phyloP scores from a whole-genome alignment of 2,329 filamentous ascomycete genomes.

The Aspergillus pseudonomiae region DNA sequence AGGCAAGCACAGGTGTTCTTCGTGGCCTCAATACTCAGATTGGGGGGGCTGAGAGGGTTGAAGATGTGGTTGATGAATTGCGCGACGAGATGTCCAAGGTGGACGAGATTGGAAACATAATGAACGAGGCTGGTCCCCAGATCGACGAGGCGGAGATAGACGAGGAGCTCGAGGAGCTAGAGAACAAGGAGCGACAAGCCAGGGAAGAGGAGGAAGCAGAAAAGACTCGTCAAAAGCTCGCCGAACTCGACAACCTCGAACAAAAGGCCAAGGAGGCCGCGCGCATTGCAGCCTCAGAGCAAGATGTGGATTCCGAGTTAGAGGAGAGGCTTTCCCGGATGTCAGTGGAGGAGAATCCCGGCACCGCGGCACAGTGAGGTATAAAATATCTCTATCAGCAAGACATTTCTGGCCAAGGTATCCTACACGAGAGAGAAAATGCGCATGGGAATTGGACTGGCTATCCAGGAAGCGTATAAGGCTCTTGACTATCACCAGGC shows the following conservation, averaged over 20 bases:
- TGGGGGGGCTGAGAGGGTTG: conserved; percentile 75
- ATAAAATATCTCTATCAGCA: neutral
- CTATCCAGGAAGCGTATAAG: conserved; percentile 9
- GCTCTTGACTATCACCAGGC: conserved; percentile 13
- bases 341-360: conserved; percentile 41
- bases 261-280: conserved; percentile 47
- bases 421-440: neutral
- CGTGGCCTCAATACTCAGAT: conserved; percentile 73
- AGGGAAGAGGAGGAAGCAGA: conserved; percentile 53
- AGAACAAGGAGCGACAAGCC: conserved; percentile 59
- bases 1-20: conserved; percentile 73
- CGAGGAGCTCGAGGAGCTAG: conserved; percentile 79
- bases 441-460: neutral
- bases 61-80: conserved; percentile 73
- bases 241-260: conserved; percentile 49
- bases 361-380: conserved; percentile 25
- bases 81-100: conserved; percentile 78
- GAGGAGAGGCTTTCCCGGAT: conserved; percentile 45
- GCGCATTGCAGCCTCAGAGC: conserved; percentile 28
- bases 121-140: conserved; percentile 64
- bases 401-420: neutral
- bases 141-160: conserved; percentile 85
- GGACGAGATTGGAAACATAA: conserved; percentile 78
- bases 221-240: conserved; percentile 53
- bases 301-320: conserved; percentile 35